phyloP scores from a whole-genome alignment of 257 asterid genomes.

The Solanum paucissectum region DNA sequence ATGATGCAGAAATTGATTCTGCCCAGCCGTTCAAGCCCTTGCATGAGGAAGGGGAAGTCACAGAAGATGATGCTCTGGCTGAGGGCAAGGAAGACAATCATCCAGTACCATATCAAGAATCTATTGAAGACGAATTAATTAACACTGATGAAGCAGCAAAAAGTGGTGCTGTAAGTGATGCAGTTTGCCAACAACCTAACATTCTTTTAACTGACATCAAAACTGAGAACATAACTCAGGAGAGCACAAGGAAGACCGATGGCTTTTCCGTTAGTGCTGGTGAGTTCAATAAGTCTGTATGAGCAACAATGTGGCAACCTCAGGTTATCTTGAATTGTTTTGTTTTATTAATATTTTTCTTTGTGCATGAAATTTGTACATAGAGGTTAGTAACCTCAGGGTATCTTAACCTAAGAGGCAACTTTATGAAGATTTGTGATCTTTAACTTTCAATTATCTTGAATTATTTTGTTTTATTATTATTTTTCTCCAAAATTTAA shows the following conservation, averaged over 20 bases:
- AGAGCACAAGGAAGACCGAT: not conserved
- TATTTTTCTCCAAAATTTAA: not conserved
- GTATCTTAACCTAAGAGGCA: not conserved
- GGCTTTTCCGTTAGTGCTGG: not conserved
- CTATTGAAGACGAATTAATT: not conserved
- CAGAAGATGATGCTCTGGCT: not conserved
- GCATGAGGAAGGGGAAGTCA: not conserved
- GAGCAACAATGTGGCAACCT: slow-evolving; percentile 2
- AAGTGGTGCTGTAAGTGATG: not conserved
- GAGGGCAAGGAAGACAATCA: slow-evolving; percentile 4
- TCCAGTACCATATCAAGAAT: not conserved
- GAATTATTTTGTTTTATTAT: not conserved
- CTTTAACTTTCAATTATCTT: not conserved
- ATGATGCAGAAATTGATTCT: not conserved
- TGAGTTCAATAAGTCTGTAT: slow-evolving; percentile 12
- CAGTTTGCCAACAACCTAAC: not conserved
- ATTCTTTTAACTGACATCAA: not conserved
- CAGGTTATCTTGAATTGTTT: not conserved
- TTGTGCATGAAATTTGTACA: not conserved
- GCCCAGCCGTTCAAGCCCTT: slow-evolving; percentile 1
- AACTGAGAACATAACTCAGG: not conserved
- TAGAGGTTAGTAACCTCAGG: not conserved
- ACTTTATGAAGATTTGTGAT: not conserved
- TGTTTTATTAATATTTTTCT: not conserved
- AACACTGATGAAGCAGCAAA: not conserved